phyloP scores from a whole-genome alignment of 2,329 filamentous ascomycete genomes.

The Amauroascus verrucosus region DNA sequence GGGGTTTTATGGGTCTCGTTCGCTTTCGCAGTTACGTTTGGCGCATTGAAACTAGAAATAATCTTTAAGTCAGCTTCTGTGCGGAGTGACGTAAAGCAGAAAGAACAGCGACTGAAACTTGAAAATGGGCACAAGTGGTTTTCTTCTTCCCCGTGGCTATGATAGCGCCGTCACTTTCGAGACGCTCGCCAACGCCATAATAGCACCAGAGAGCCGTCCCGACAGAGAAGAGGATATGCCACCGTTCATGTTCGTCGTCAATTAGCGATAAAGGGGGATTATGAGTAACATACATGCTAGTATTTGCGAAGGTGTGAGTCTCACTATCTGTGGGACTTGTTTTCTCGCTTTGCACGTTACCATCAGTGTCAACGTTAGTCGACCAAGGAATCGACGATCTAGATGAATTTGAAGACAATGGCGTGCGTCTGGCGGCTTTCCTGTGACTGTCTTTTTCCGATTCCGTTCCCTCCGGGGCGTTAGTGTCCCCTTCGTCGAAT shows the following conservation, averaged over 20 bases:
- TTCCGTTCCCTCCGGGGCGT: constrained; percentile 24
- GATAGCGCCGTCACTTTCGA: neutral
- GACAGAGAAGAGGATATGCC: constrained; percentile 19
- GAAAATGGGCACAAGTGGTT: neutral
- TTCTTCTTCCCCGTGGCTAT: neutral
- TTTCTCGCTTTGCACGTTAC: neutral
- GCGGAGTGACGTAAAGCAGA: neutral
- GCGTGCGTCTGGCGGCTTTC: neutral
- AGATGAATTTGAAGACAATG: neutral
- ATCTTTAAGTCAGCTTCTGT: neutral
- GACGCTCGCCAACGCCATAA: constrained; percentile 18
- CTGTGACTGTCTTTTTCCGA: constrained; percentile 18
- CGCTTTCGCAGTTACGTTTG: neutral
- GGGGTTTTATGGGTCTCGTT: constrained; percentile 9
- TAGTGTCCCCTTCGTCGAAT: constrained; percentile 20
- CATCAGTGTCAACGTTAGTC: neutral
- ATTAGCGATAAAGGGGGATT: constrained; percentile 8
- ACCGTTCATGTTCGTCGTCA: constrained; percentile 12
- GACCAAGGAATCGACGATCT: neutral
- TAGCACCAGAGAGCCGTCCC: constrained; percentile 22
- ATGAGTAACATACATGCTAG: constrained; percentile 17
- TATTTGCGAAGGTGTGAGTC: neutral
- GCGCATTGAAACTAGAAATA: neutral
- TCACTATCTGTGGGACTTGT: neutral
- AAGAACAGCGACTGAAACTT: too few species aligned